Base-by-base conservation (phyloP, 306 rosid species). In the Casuarina glauca region DNA sequence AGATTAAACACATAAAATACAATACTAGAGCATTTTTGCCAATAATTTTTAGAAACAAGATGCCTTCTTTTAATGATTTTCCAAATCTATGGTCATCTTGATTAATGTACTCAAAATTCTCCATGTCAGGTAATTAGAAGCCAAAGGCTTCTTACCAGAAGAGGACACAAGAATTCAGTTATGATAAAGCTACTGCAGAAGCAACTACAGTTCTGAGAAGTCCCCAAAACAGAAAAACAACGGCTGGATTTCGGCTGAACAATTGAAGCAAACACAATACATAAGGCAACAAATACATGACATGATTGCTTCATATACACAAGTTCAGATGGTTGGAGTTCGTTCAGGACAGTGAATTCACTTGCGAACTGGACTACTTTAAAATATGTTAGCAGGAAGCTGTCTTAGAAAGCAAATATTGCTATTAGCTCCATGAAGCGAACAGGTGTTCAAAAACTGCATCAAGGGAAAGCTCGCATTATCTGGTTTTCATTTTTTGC, bases 81-180 rank as follows among this genome's bases (percentile, higher is more conserved):
- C 68, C 15, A 35, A 62, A 35, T 62, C 43, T 19, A 62, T 20
- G 44, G 69, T 62, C 39, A 11, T 62, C 69, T 5, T 62, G 69
- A 62, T 62, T 32, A 36, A 61, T 32, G 69, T 62, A 26, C 69
- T 62, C 69, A 15, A 61, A 61, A 61, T 35, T 61, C 68, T 61
- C 44, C 68, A 61, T 2, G 44, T 13, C 43, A 35, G 16, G 4
- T 4, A 35, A 61, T 9, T 3, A 32, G 5, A 35, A 36, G 44
- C 43, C 43, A 62, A 62, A 13, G 17, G 43, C 36, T 4, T 62
- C 69, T 5, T 11, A 5, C 5, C 35, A n/a, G 2, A 62, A 4
- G 16, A 62, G 39, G 39, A 58, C 11, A 38, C 35, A 58, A 19
- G 38, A 62, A 35, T 36, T 11, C 4, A 36, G 44, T 4, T 61